phyloP scores from a whole-genome alignment of 2,329 filamentous ascomycete genomes.

The Coniochaeta pulveracea region DNA sequence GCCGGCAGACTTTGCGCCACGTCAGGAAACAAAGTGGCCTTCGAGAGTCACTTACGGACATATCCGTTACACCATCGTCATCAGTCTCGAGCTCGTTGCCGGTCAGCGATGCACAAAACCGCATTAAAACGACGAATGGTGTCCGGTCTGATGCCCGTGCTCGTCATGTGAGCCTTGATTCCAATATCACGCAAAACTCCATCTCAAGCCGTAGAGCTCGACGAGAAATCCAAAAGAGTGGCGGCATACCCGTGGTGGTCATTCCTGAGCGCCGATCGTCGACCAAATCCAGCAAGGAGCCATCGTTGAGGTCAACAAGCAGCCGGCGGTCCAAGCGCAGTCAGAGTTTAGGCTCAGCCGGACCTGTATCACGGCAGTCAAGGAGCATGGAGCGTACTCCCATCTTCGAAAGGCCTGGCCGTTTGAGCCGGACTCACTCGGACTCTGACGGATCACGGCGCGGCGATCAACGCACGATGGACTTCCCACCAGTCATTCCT shows the following conservation, averaged over 20 bases:
- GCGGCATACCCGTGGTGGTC: conserved; percentile 51
- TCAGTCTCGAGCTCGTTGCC: conserved; percentile 29
- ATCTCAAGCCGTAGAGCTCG: conserved; percentile 42
- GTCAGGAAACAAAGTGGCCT: conserved; percentile 43
- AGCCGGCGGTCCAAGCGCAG: conserved; percentile 44
- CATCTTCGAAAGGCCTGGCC: conserved; percentile 28
- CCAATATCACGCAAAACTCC: conserved; percentile 35
- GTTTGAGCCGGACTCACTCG: conserved; percentile 30
- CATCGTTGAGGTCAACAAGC: conserved; percentile 49
- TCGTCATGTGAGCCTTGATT: conserved; percentile 33
- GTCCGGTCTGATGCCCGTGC: conserved; percentile 16
- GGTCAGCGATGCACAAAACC: conserved; percentile 13
- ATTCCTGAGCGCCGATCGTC: conserved; percentile 49
- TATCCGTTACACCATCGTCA: conserved; percentile 27
- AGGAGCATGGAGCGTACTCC: conserved; percentile 31
- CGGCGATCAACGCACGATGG: conserved; percentile 43
- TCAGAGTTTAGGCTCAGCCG: conserved; percentile 39
- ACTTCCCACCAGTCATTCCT: conserved; percentile 47
- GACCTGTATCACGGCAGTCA: conserved; percentile 27
- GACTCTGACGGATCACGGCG: conserved; percentile 32
- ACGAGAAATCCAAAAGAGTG: conserved; percentile 46
- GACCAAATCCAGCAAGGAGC: conserved; percentile 34
- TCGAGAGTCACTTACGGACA: conserved; percentile 28
- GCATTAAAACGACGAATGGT: conserved; percentile 3
- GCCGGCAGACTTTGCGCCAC: conserved; percentile 47